Evolutionary conservation across 2,329 filamentous ascomycete genomes (phyloP).

Genomic region (Gnomoniopsis smithogilvyi): DNA sequence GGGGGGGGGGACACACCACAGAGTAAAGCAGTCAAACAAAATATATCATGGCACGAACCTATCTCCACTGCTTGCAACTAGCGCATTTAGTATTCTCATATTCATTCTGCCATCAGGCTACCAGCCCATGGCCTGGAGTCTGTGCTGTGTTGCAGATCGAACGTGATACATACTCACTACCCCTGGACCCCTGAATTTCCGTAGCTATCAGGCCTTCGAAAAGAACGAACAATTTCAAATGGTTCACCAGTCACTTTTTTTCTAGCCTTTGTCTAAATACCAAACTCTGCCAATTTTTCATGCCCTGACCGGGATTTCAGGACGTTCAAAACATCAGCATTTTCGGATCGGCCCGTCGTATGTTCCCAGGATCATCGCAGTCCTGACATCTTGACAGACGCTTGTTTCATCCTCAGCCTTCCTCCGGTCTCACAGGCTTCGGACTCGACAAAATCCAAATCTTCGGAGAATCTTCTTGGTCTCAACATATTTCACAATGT

Average conservation of each 20-base stretch:
- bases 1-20: no score
- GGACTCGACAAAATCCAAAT: background rate
- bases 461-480: background rate
- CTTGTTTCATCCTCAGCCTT: slow-evolving; percentile 12
- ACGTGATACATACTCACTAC: background rate
- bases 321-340: background rate
- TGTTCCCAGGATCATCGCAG: background rate
- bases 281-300: background rate
- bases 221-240: background rate
- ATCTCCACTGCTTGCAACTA: no score
- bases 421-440: background rate
- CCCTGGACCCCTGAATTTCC: background rate
- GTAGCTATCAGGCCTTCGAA: background rate
- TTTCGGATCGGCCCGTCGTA: background rate
- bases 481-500: background rate
- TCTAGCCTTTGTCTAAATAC: background rate
- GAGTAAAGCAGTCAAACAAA: no score
- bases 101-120: no score
- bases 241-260: background rate
- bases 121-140: background rate
- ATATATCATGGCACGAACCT: no score
- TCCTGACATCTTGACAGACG: slow-evolving; percentile 1
- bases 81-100: no score
- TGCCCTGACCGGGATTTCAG: background rate
- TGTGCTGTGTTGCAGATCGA: background rate